Base-by-base conservation (phyloP, 2,329 filamentous ascomycete genomes). In the Colletotrichum acutatum region DNA sequence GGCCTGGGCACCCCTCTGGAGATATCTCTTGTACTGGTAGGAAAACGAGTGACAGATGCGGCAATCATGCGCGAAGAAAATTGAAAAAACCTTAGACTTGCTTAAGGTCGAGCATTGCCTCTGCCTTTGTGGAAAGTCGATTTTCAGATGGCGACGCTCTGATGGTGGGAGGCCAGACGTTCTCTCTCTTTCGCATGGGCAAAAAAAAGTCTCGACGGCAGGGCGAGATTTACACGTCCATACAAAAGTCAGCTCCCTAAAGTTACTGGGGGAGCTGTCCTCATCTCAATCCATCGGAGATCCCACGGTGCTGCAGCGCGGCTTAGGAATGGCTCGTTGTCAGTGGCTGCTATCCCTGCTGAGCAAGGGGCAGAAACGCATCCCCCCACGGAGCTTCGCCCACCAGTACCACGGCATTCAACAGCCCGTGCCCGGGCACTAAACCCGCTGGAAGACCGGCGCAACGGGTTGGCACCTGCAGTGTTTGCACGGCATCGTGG, bases 241-340 rank as follows among this genome's bases (percentile, higher is more conserved):
- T 42, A 42, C 37, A 42, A 19, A 57, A 59, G 53, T 65, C 42
- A 22, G 57, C 56, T 56, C 65, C 53, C 49, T 72, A 68, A 52
- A 42, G 22, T 59, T 57, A 58, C 59, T 54, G 26, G 58, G 64
- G 65, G 52, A 72, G 69, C 60, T 73, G 66, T 70, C 66, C 66
- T 73, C 60, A 71, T 71, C 60, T 71, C 54, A 56, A 73, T 70
- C 60, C 70, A 70, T 72, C 66, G 54, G 46, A 60, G 64, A 66
- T 58, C 64, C 71, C 68, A 72, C 71, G 71, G 62, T 74, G 71
- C 63, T 67, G 68, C 62, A 63, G 62, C 56, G 66, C 68, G 61
- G 52, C 34, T 56, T 58, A 30, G 61, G 71, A 72, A 62, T 72
- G 68, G 62, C 22, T 60, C 32, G 68, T 62, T 71, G 67, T 71